These are phyloP conservation scores for Penicillium griseofulvum DNA, from an alignment of 2,329 filamentous ascomycete species.

Conservation along the genomic window DNA sequence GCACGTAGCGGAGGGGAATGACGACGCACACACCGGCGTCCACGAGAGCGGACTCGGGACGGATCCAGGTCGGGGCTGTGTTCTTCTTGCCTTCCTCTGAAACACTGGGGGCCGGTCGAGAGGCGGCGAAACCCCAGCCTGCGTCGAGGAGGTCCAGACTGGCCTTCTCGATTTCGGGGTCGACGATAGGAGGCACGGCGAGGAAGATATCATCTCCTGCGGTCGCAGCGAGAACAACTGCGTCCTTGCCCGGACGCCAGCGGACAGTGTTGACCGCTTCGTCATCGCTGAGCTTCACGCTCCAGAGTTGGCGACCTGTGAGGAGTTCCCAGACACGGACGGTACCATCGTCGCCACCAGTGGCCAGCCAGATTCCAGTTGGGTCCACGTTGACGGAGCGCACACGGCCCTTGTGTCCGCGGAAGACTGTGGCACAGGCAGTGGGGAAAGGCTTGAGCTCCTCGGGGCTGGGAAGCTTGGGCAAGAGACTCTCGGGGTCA, in stretches of 20 bases:
- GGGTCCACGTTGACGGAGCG: slow-evolving; percentile 83
- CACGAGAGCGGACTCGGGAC: slow-evolving; percentile 71
- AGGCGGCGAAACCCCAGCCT: slow-evolving; percentile 90
- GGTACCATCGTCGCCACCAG: slow-evolving; percentile 90
- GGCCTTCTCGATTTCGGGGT: slow-evolving; percentile 69
- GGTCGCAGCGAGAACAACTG: slow-evolving; percentile 77
- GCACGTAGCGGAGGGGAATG: slow-evolving; percentile 71
- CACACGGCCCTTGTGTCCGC: slow-evolving; percentile 84
- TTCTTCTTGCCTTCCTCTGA: slow-evolving; percentile 62
- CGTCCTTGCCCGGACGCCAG: slow-evolving; percentile 83
- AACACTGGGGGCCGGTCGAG: slow-evolving; percentile 52
- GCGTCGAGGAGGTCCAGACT: slow-evolving; percentile 76
- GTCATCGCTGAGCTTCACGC: slow-evolving; percentile 69
- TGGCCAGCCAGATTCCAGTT: slow-evolving; percentile 79
- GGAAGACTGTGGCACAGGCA: slow-evolving; percentile 79
- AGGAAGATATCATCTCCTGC: slow-evolving; percentile 83
- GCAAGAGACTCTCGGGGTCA: slow-evolving; percentile 86
- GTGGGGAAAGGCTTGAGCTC: slow-evolving; percentile 95
- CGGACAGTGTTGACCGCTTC: slow-evolving; percentile 81
- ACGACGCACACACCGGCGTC: slow-evolving; percentile 74
- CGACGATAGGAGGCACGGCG: slow-evolving; percentile 70
- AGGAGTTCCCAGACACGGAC: slow-evolving; percentile 85
- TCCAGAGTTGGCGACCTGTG: slow-evolving; percentile 86
- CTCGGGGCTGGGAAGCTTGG: slow-evolving; percentile 88
- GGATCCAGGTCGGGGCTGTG: slow-evolving; percentile 75